Evolutionary conservation across 2,329 filamentous ascomycete species (phyloP).

Genomic region (Cadophora sp.): DNA sequence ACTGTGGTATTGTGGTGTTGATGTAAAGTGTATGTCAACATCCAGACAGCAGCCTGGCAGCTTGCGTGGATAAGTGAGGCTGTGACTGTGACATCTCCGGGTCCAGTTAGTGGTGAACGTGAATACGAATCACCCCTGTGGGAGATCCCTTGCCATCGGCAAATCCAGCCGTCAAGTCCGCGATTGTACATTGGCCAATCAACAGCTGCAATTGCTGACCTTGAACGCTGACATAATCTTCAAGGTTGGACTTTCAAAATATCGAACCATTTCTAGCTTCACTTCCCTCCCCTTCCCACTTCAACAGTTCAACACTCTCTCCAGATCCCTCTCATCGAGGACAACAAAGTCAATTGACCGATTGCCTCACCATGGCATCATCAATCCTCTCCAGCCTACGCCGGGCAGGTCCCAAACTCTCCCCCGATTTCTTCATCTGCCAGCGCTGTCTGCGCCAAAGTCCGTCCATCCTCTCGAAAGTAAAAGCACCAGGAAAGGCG

Average conservation of each 20-base stretch:
- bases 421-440: slow-evolving; percentile 43
- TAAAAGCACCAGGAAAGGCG: slow-evolving; percentile 36
- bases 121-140: neutral
- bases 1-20: too few relatives aligned
- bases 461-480: slow-evolving; percentile 21
- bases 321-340: neutral
- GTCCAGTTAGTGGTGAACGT: neutral
- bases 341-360: neutral
- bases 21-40: slow-evolving; percentile 9
- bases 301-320: slow-evolving; percentile 15
- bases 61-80: slow-evolving; percentile 14
- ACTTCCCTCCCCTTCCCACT: slow-evolving; percentile 18
- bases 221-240: slow-evolving; percentile 24
- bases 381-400: slow-evolving; percentile 43
- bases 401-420: slow-evolving; percentile 40
- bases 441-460: slow-evolving; percentile 41
- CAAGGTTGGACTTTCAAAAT: slow-evolving; percentile 3
- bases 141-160: slow-evolving; percentile 10
- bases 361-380: slow-evolving; percentile 42
- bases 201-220: neutral
- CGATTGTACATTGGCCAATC: slow-evolving; percentile 10
- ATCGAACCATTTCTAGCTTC: neutral
- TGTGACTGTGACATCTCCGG: neutral
- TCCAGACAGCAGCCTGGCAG: neutral
- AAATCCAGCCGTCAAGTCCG: slow-evolving; percentile 19